Percentiles rank a stretch among this genome's conserved stretches.
phyloP scores from a whole-genome alignment of 2,329 filamentous ascomycete genomes.

The Periglandula ipomoeae region DNA sequence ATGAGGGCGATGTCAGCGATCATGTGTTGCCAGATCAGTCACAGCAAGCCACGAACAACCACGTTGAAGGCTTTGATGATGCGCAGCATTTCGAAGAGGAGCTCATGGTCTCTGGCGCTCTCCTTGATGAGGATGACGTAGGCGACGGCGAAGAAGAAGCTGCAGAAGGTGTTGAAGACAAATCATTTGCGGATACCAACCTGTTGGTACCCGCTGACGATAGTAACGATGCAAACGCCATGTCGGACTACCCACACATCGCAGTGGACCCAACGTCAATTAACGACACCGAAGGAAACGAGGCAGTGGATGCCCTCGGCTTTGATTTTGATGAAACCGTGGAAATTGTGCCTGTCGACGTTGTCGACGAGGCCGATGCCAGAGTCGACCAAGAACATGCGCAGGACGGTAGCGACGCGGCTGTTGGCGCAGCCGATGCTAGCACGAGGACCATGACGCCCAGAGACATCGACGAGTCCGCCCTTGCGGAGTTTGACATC shows the following conservation, averaged over 20 bases:
- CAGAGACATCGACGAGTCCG: constrained; percentile 22
- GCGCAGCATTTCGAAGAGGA: not conserved
- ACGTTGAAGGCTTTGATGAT: not conserved
- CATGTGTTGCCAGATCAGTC: not conserved
- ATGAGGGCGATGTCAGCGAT: not conserved
- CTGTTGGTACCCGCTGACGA: not conserved
- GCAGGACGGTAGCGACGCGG: not conserved
- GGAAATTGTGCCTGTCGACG: not conserved
- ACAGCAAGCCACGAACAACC: not conserved
- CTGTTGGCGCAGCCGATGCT: not conserved
- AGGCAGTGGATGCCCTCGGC: constrained; percentile 3
- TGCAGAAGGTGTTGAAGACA: constrained; percentile 9
- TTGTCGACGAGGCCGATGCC: constrained; percentile 7
- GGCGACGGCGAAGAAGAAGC: constrained; percentile 13
- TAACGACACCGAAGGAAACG: not conserved
- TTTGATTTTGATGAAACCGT: constrained; percentile 4
- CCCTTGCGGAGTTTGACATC: not conserved
- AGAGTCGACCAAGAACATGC: constrained; percentile 14
- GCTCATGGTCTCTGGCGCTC: constrained; percentile 4
- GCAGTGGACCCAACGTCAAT: not conserved
- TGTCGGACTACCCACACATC: not conserved
- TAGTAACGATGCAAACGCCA: not conserved
- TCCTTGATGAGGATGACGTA: constrained; percentile 12
- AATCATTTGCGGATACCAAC: constrained; percentile 9
- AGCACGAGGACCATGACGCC: constrained; percentile 3